Evolutionary conservation across 2,329 filamentous ascomycete species (phyloP), one percentile per base, ranked within the genome.

Genomic region (Ambrosiella beaveri): DNA sequence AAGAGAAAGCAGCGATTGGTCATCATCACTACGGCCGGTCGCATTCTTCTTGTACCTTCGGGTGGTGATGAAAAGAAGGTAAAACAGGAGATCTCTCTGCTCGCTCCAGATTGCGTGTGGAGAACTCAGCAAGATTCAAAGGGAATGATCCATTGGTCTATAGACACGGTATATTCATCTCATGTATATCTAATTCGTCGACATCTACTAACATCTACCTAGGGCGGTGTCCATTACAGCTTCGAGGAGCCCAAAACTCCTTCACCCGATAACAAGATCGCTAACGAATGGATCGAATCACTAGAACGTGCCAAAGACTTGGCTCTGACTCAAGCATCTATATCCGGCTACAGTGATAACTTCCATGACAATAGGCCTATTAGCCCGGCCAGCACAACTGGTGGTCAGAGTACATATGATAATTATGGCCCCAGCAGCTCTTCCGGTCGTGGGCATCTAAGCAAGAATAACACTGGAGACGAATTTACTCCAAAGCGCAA

Each of bases 51-150:
- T 66, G 91, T 88, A 11, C 87, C 93, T 4, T 85, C 90, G 27
- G 90, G 91, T 6, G 93, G 91, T 0, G 93, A 95, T 63, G 91
- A 97, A 67, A 98, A 98, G 73, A 90, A 93, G 69, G 80, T 88
- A 19, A 98, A 98, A 68, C 79, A 88, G 65, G 93, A 98, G 64
- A 81, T 98, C 40, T 88, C 87, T n/a, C 75, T 98, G 35, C 73
- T 95, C 17, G 77, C 78, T 1, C 74, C 84, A 1, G 89, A 88
- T 57, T 88, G 83, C 64, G 74, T 79, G 35, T 97, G 88, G 82
- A 85, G 80, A 67, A 88, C 78, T 56, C 87, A 86, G 64, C 79
- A 84, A 51, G 93, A 95, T 69, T 76, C 81, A n/a, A 96, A 95
- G 70, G 90, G 89, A 35, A 79, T 91, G 71, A 84, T 83, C 36